Conservation (phyloP, 2,329 filamentous ascomycete species). For the Colletotrichum gloeosporioides region DNA sequence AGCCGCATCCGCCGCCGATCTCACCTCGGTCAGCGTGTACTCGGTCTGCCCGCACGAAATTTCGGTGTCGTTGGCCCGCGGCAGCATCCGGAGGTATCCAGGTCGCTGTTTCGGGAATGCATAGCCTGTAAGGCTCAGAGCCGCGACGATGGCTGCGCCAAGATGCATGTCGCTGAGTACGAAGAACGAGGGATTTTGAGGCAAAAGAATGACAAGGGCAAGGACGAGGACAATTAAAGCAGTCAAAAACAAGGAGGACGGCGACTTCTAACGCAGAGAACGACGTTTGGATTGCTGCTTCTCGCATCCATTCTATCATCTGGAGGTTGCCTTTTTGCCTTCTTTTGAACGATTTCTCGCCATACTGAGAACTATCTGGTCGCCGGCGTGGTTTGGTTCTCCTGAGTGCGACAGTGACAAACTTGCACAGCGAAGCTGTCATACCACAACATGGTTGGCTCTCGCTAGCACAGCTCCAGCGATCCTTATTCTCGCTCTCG, state of each 20-base stretch:
- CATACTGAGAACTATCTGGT: not conserved
- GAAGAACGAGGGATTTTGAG: not conserved
- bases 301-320: not conserved
- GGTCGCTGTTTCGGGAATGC: slow-evolving; percentile 44
- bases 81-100: slow-evolving; percentile 33
- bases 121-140: slow-evolving; percentile 4
- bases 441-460: not conserved
- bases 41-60: slow-evolving; percentile 54
- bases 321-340: not conserved
- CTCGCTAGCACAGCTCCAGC: not conserved
- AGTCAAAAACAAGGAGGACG: too few relatives aligned
- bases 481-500: not conserved
- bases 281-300: not conserved
- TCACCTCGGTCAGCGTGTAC: slow-evolving; percentile 56
- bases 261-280: not conserved
- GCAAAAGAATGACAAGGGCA: not conserved
- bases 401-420: not conserved
- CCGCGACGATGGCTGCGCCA: not conserved
- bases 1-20: slow-evolving; percentile 53
- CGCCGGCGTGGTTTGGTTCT: not conserved
- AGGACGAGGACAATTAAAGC: not conserved
- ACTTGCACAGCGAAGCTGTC: not conserved
- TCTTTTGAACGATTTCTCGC: not conserved
- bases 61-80: not conserved
- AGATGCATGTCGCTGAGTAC: slow-evolving; percentile 1